Percentiles rank a stretch among this genome's conserved stretches.
phyloP scores from a whole-genome alignment of 1,139 yeast genomes.

The Diutina siamensis region DNA sequence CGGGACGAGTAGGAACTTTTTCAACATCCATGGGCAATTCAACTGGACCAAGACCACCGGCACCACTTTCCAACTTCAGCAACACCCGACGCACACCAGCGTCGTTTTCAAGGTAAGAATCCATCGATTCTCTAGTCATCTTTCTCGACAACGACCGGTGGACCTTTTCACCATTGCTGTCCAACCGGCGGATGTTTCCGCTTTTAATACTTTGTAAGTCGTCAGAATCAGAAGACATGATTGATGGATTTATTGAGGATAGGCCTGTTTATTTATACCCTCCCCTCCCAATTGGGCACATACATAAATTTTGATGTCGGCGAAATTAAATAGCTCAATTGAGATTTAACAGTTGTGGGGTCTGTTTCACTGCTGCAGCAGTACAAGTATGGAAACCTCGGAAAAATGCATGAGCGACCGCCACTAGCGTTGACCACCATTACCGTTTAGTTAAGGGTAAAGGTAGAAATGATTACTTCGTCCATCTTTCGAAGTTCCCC shows the following conservation, averaged over 20 bases:
- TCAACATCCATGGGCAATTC: slow-evolving; percentile 41
- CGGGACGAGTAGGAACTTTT: slow-evolving; percentile 22
- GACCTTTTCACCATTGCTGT: neutral
- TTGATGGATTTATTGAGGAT: neutral
- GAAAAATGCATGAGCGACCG: too few species aligned
- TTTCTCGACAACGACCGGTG: neutral
- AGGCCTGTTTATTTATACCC: neutral
- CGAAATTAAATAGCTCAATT: neutral
- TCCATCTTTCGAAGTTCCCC: too few species aligned
- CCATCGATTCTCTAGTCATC: slow-evolving; percentile 3
- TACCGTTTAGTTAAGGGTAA: too few species aligned
- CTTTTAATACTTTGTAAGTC: neutral
- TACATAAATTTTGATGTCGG: too few species aligned
- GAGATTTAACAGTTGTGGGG: neutral
- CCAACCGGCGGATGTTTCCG: neutral
- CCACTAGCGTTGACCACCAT: too few species aligned
- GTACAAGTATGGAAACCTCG: too few species aligned
- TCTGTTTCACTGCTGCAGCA: too few species aligned
- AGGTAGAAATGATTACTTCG: too few species aligned
- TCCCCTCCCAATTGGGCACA: too few species aligned
- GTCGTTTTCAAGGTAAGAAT: neutral
- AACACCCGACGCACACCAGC: neutral
- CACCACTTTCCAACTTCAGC: neutral
- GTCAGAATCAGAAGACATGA: neutral
- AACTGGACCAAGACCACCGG: slow-evolving; percentile 31